Evolutionary conservation across 2,329 filamentous ascomycete species (phyloP).

Genomic region (Aspergillus viridinutans): DNA sequence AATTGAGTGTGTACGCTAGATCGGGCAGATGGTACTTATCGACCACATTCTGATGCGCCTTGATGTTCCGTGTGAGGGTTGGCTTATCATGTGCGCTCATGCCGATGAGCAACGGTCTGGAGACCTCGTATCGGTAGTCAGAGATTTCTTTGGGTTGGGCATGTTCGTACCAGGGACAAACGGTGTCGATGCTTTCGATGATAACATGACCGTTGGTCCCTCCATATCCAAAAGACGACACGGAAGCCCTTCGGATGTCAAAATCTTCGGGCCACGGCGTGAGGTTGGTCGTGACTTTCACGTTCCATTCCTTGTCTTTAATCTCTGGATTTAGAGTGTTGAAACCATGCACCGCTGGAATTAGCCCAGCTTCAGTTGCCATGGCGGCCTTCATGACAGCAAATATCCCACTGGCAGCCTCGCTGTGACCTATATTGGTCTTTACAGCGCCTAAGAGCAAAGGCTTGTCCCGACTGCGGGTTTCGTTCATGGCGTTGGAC

Average conservation of each 20-base stretch:
- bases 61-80: neutral
- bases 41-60: neutral
- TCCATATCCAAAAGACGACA: slow-evolving; percentile 45
- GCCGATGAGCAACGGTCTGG: neutral
- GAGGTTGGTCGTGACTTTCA: slow-evolving; percentile 5
- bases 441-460: slow-evolving; percentile 21
- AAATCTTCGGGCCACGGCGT: slow-evolving; percentile 4
- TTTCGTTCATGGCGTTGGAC: slow-evolving; percentile 5
- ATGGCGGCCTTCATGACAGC: slow-evolving; percentile 21
- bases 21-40: neutral
- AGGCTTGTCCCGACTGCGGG: neutral
- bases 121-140: too few species aligned
- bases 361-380: slow-evolving; percentile 17
- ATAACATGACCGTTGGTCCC: slow-evolving; percentile 45
- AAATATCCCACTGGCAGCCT: slow-evolving; percentile 19
- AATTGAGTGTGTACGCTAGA: slow-evolving; percentile 8
- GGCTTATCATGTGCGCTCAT: slow-evolving; percentile 1
- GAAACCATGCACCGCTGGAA: slow-evolving; percentile 23
- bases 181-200: slow-evolving; percentile 23
- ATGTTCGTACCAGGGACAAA: too few species aligned
- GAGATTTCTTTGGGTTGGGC: too few species aligned
- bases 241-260: slow-evolving; percentile 20
- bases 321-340: slow-evolving; percentile 17
- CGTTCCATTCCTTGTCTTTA: neutral
- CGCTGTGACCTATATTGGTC: slow-evolving; percentile 27